phyloP scores from a whole-genome alignment of 2,329 filamentous ascomycete species.

The Pseudomassariella vexata region DNA sequence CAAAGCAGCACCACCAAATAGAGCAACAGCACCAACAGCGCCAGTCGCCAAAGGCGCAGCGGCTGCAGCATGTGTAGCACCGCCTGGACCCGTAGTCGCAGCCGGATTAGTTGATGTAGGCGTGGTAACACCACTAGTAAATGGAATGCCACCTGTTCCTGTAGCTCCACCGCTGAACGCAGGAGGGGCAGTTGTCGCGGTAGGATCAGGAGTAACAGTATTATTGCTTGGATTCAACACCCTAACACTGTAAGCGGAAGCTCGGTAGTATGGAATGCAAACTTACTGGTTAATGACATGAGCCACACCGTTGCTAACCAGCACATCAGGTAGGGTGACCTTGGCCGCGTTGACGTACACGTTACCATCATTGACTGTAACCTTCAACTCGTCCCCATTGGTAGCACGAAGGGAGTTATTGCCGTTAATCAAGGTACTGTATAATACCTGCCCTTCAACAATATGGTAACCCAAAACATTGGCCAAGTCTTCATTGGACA shows the following conservation, averaged over 20 bases:
- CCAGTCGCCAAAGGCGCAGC: conserved; percentile 24
- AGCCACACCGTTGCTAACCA: conserved; percentile 50
- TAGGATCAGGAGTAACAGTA: conserved; percentile 32
- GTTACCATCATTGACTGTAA: conserved; percentile 33
- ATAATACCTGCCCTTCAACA: conserved; percentile 47
- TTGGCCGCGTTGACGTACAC: conserved; percentile 45
- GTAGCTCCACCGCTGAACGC: conserved; percentile 49
- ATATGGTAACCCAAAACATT: conserved; percentile 60
- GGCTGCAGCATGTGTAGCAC: conserved; percentile 12
- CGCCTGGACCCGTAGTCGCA: conserved; percentile 21
- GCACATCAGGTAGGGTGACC: conserved; percentile 40
- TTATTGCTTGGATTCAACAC: conserved; percentile 53
- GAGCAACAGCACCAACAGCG: conserved; percentile 29
- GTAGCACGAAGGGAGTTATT: conserved; percentile 27
- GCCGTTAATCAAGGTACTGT: conserved; percentile 35
- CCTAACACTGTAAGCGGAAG: conserved; percentile 18
- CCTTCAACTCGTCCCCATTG: conserved; percentile 41
- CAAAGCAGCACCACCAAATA: conserved; percentile 19
- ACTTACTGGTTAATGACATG: conserved; percentile 53
- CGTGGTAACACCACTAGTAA: conserved; percentile 46
- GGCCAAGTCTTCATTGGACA: conserved; percentile 41
- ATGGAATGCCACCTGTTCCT: conserved; percentile 40
- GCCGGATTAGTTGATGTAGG: conserved; percentile 33
- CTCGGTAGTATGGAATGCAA: background rate
- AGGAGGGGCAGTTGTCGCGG: conserved; percentile 37